phyloP scores from a whole-genome alignment of 1,139 yeast species.

The Meyerozyma guilliermondii region DNA sequence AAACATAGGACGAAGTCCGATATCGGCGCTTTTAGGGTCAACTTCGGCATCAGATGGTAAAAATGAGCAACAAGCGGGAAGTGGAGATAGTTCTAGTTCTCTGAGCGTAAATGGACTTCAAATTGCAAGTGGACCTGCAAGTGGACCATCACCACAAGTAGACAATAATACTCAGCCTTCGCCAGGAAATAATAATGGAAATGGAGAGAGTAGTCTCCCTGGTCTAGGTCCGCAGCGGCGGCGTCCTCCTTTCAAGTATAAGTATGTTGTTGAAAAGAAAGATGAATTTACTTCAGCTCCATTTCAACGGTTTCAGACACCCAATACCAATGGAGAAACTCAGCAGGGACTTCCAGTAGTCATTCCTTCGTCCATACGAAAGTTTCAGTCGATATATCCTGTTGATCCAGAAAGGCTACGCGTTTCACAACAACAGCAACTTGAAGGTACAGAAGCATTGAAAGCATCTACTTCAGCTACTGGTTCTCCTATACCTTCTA shows the following conservation, averaged over 20 bases:
- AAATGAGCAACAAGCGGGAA: neutral
- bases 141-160: neutral
- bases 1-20: neutral
- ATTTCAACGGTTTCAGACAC: neutral
- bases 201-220: neutral
- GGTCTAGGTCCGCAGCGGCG: neutral
- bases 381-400: neutral
- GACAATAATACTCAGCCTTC: neutral
- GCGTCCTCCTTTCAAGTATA: neutral
- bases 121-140: neutral
- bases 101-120: too few relatives aligned
- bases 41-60: neutral
- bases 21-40: neutral
- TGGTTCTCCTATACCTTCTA: neutral
- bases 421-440: neutral
- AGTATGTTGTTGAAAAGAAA: neutral
- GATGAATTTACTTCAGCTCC: neutral
- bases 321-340: neutral
- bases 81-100: neutral
- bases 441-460: neutral
- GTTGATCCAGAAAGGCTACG: neutral
- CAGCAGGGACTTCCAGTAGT: neutral
- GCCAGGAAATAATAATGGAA: neutral
- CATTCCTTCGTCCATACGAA: neutral
- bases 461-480: neutral